phyloP scores from a whole-genome alignment of 2,329 filamentous ascomycete species.

The Colletotrichum tabaci region DNA sequence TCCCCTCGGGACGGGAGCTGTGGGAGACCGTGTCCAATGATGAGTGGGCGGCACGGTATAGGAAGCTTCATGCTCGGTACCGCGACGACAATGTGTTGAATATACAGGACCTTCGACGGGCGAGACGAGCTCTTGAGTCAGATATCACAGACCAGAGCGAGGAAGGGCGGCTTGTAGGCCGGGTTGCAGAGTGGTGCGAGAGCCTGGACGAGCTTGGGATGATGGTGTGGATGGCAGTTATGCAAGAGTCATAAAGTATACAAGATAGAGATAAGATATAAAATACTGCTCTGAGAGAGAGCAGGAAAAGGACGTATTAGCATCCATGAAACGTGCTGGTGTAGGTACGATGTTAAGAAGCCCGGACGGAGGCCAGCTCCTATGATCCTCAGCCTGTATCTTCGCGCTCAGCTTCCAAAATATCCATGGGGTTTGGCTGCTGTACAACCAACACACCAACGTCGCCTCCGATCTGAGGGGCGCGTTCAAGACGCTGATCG shows the following conservation, averaged over 20 bases:
- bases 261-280: too few species aligned
- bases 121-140: neutral
- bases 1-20: conserved; percentile 20
- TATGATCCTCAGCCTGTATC: neutral
- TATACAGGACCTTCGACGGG: conserved; percentile 10
- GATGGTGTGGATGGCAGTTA: conserved; percentile 49
- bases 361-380: rapidly evolving
- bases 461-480: neutral
- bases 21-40: conserved; percentile 28
- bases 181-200: conserved; percentile 48
- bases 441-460: neutral
- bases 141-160: neutral
- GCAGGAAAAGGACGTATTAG: too few species aligned
- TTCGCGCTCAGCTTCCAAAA: conserved; percentile 7
- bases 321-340: neutral
- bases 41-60: conserved; percentile 30
- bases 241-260: conserved; percentile 47
- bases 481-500: neutral
- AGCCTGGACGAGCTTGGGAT: conserved; percentile 47
- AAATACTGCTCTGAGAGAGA: neutral
- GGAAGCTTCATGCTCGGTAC: conserved; percentile 2
- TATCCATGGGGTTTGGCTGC: neutral
- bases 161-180: conserved; percentile 28
- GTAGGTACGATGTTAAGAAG: neutral
- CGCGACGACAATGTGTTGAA: conserved; percentile 10